Percentiles rank a stretch among this genome's conserved stretches.
Conservation (phyloP, 2,329 filamentous ascomycete genomes). For the Rasamsonia emersonii region DNA sequence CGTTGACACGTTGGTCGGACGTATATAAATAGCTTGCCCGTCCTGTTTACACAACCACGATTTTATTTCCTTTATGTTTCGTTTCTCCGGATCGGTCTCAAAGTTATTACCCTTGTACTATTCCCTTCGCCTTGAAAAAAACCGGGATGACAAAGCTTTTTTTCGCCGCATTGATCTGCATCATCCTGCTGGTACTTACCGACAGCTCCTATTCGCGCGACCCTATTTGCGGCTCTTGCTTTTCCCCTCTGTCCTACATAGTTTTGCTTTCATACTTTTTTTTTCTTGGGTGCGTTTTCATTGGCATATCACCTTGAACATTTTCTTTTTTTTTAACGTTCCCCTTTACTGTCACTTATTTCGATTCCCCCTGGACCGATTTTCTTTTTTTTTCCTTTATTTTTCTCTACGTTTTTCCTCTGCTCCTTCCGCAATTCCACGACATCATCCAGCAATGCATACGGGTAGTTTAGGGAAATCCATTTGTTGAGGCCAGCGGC, state of each 20-base stretch:
- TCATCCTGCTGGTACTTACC: no score
- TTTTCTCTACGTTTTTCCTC: conserved; percentile 4
- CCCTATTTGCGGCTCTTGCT: no score
- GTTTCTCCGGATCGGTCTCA: no score
- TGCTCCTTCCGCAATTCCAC: conserved; percentile 4
- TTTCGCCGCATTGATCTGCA: no score
- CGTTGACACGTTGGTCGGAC: no score
- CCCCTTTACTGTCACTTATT: conserved; percentile 10
- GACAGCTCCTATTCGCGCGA: no score
- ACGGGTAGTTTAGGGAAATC: conserved; percentile 7
- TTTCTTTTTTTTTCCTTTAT: conserved; percentile 3
- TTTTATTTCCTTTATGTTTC: conserved; percentile 4
- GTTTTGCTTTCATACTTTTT: conserved; percentile 6
- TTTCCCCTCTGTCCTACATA: no score
- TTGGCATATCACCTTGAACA: conserved; percentile 7
- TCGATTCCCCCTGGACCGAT: conserved; percentile 5
- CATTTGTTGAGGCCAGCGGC: conserved; percentile 1
- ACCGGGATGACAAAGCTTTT: no score
- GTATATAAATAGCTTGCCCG: background rate
- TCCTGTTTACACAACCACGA: conserved; percentile 1
- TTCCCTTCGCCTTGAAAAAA: no score
- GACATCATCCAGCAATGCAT: conserved; percentile 7
- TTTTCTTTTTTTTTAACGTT: conserved; percentile 4
- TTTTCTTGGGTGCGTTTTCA: conserved; percentile 4
- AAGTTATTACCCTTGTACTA: no score